Conservation (phyloP, 495 filamentous ascomycete genomes). For the Evernia prunastri region DNA sequence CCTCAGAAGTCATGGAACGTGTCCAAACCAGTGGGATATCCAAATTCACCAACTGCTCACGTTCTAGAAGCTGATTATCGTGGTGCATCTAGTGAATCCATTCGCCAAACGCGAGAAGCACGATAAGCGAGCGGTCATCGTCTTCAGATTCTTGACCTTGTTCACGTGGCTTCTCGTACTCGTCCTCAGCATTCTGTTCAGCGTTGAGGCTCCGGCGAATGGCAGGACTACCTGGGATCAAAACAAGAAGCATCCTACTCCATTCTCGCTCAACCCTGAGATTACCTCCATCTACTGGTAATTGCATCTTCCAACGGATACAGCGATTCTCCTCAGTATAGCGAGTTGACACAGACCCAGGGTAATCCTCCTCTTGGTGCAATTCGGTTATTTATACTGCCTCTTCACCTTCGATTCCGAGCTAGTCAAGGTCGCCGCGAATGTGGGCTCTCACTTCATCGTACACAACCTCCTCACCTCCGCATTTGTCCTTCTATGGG, state of each 20-base stretch:
- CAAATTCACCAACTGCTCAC: background rate
- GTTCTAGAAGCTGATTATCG: background rate
- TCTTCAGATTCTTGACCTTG: constrained; percentile 62
- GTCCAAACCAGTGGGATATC: constrained; percentile 17
- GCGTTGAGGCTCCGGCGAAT: constrained; percentile 53
- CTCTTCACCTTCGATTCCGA: constrained; percentile 61
- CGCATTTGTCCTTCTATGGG: constrained; percentile 75
- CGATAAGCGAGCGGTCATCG: constrained; percentile 40
- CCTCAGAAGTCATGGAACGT: constrained; percentile 11
- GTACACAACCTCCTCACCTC: constrained; percentile 74
- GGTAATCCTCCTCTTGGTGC: constrained; percentile 67
- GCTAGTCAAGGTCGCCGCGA: constrained; percentile 59
- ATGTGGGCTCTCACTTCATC: constrained; percentile 79
- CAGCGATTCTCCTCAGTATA: background rate
- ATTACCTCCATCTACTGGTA: constrained; percentile 77
- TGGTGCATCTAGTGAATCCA: constrained; percentile 43
- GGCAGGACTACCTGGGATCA: constrained; percentile 62
- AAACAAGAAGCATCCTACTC: constrained; percentile 56
- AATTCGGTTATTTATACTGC: constrained; percentile 67
- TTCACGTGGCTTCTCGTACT: constrained; percentile 67
- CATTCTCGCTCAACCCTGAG: constrained; percentile 66
- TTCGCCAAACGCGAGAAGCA: constrained; percentile 60
- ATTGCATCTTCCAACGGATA: constrained; percentile 6
- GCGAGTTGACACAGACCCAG: constrained; percentile 33
- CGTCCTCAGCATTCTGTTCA: constrained; percentile 63